A percentile compares a stretch with the other conserved stretches of the same genome.
Conservation (phyloP, 2,329 filamentous ascomycete genomes). For the Lasiodiplodia sp. region DNA sequence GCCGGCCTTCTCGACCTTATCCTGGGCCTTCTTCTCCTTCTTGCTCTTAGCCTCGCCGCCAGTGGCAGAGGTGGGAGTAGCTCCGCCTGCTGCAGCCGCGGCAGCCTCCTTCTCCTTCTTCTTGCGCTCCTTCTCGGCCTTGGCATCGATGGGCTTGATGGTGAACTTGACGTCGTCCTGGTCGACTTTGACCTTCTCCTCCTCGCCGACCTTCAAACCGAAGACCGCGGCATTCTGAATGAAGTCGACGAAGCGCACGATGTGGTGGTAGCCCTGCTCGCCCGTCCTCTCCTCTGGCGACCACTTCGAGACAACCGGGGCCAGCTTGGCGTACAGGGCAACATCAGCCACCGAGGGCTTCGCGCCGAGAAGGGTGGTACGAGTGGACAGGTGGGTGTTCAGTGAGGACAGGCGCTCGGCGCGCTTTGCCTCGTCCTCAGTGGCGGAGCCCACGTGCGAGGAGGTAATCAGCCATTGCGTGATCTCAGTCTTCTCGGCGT, state of each 20-base stretch:
- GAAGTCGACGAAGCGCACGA: conserved; percentile 91
- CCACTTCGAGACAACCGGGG: conserved; percentile 80
- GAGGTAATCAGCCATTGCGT: conserved; percentile 86
- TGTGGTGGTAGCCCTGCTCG: conserved; percentile 85
- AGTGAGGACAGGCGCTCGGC: conserved; percentile 76
- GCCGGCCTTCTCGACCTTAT: conserved; percentile 62
- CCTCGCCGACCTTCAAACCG: conserved; percentile 71
- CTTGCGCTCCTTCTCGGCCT: conserved; percentile 93
- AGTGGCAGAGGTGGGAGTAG: conserved; percentile 48
- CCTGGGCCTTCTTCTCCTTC: conserved; percentile 56
- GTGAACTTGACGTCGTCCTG: conserved; percentile 82
- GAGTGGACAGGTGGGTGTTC: conserved; percentile 85
- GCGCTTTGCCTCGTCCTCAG: conserved; percentile 64
- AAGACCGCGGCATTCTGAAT: conserved; percentile 85
- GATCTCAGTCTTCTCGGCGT: conserved; percentile 84
- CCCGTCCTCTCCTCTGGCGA: conserved; percentile 85
- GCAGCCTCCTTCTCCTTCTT: conserved; percentile 89
- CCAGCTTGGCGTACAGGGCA: conserved; percentile 80
- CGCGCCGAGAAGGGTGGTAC: conserved; percentile 85
- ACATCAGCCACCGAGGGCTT: conserved; percentile 91
- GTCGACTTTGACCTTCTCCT: conserved; percentile 81
- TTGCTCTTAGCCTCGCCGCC: conserved; percentile 53
- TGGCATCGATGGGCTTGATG: conserved; percentile 87
- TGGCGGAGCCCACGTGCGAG: conserved; percentile 68
- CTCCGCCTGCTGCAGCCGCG: conserved; percentile 57